A percentile compares a stretch with the other conserved stretches of the same genome.
Conservation (phyloP, 2,329 filamentous ascomycete species). For the Exophiala calicioides region DNA sequence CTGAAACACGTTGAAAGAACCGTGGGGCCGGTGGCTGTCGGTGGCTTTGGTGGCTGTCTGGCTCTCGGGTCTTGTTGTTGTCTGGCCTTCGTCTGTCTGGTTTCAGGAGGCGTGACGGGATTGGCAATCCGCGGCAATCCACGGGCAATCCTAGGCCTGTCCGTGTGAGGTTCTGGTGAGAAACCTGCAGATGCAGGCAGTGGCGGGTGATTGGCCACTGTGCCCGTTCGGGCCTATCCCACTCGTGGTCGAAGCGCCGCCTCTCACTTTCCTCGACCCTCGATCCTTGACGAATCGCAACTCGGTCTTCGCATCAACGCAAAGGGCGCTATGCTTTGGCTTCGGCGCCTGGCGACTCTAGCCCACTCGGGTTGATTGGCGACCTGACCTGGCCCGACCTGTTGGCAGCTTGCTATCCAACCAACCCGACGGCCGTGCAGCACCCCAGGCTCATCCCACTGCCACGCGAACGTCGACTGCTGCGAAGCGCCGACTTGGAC, state of each 20-base stretch:
- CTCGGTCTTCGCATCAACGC: constrained; percentile 11
- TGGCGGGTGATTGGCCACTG: constrained; percentile 6
- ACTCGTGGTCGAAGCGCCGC: too few relatives aligned
- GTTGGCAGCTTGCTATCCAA: constrained; percentile 28
- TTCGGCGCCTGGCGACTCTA: constrained; percentile 20
- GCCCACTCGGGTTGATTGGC: constrained; percentile 17
- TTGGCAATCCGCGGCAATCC: too few relatives aligned
- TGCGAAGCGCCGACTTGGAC: constrained; percentile 17
- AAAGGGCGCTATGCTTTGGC: constrained; percentile 10
- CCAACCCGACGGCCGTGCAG: constrained; percentile 13
- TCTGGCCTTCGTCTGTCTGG: too few relatives aligned
- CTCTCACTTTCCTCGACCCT: constrained; percentile 16
- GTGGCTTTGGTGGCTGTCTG: too few relatives aligned
- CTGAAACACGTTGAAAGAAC: constrained; percentile 19
- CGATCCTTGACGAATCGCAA: constrained; percentile 15
- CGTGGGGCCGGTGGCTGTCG: too few relatives aligned
- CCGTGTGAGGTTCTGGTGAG: too few relatives aligned
- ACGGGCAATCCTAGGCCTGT: too few relatives aligned
- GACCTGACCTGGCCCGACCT: constrained; percentile 11
- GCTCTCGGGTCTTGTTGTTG: too few relatives aligned
- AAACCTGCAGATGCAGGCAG: too few relatives aligned
- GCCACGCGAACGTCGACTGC: constrained; percentile 2
- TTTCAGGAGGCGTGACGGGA: too few relatives aligned
- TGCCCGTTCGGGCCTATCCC: too few relatives aligned
- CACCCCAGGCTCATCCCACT: constrained; percentile 10